Evolutionary conservation across 2,329 filamentous ascomycete genomes (phyloP), one percentile per base, ranked within the genome.

Genomic region (Ophiostoma perfectum): DNA sequence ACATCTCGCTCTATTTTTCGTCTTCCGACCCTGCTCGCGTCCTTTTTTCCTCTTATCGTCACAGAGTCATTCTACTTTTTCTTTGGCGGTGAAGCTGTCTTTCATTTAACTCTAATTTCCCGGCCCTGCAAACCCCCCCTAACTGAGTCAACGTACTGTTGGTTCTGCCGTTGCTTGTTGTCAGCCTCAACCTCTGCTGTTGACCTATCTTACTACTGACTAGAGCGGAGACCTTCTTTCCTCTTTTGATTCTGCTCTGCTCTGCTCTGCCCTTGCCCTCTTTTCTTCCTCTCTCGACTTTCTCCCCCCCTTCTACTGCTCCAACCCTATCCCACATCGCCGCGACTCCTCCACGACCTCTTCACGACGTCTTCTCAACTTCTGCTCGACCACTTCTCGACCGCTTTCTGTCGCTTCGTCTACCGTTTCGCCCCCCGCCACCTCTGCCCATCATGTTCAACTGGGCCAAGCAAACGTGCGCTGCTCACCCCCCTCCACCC

Each of bases 391-490:
- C 4, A n/a, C 58, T 3, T 62, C 58, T 41, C 12, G 52, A 58
- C 52, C 27, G 27, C 27, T 27, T 27, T 27, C 52, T 62, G 14
- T 27, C 8, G n/a, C 5, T 7, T 9, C 11, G 65, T 66, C 36
- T 55, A 49, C 47, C 16, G 3, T 3, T 27, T 49, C 11, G 45
- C 5, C 45, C 39, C 49, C 68, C 69, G 39, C n/a, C 27, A 27
- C 27, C 27, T 27, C 60, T 42, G 39, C 60, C 39, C 68, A 85
- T 76, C 79, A 95, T 92, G 89, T 93, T 96, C 83, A 95, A 92
- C 83, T 97, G 93, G 93, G 89, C 93, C 75, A 95, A 96, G 82
- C 90, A 94, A 80, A 88, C 90, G 92, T 95, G 83, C 80, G 91
- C 72, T 36, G 14, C 44, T n/a, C n/a, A 3, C 16, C 60, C 4